Conservation (phyloP, 768 basidiomycete species). For the Trametes maxima region DNA sequence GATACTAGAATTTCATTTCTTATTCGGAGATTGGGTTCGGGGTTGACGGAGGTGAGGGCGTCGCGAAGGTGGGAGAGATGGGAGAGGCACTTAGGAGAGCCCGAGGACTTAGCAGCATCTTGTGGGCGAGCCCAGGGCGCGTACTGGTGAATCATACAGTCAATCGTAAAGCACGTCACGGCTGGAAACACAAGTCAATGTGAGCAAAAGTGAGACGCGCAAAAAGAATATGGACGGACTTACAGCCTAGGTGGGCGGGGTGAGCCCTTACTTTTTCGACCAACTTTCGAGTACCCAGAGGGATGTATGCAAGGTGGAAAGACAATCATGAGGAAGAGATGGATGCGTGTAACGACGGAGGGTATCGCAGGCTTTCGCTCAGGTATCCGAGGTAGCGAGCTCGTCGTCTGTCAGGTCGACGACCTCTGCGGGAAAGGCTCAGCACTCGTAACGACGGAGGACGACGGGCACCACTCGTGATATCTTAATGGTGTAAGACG, state of each 20-base stretch:
- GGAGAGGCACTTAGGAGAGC: background rate
- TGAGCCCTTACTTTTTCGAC: conserved; percentile 31
- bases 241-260: conserved; percentile 27
- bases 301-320: background rate
- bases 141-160: conserved; percentile 24
- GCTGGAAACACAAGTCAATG: conserved; percentile 30
- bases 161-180: conserved; percentile 33
- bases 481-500: too few relatives aligned
- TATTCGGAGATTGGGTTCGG: conserved; percentile 26
- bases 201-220: conserved; percentile 31
- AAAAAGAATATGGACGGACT: conserved; percentile 24
- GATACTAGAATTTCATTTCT: conserved; percentile 31
- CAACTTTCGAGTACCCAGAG: conserved; percentile 18
- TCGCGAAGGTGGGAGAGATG: background rate
- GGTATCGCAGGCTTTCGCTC: background rate
- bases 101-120: conserved; percentile 1
- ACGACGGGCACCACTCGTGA: too few relatives aligned
- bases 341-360: background rate
- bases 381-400: background rate
- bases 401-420: too few relatives aligned
- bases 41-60: background rate
- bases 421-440: too few relatives aligned
- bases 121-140: conserved; percentile 7
- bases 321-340: background rate
- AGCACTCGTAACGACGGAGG: too few relatives aligned